A percentile compares a stretch with the other conserved stretches of the same genome.
Evolutionary conservation across 116 monocot species (phyloP).

Genomic region (Cymodocea nodosa): DNA sequence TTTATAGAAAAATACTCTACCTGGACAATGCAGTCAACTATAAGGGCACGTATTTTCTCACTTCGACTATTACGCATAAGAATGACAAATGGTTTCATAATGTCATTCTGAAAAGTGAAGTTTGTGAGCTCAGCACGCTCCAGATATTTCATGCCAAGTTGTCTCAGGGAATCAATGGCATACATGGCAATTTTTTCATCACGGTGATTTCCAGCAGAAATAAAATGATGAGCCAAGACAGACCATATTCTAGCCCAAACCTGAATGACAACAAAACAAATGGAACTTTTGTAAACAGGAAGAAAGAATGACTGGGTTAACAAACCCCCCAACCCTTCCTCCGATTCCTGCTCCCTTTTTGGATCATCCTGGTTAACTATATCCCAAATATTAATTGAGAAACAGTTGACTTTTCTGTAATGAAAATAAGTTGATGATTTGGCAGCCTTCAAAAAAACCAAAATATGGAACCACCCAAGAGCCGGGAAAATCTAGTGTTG

Average conservation of each 20-base stretch:
- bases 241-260: slow-evolving; percentile 99
- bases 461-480: background rate
- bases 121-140: slow-evolving; percentile 91
- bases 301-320: background rate
- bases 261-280: slow-evolving; percentile 21
- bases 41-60: slow-evolving; percentile 74
- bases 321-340: too few relatives aligned
- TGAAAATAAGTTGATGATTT: too few relatives aligned
- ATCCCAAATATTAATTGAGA: background rate
- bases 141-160: slow-evolving; percentile 99
- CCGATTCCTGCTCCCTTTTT: too few relatives aligned
- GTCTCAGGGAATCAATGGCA: slow-evolving; percentile 96
- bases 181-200: slow-evolving; percentile 94
- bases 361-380: background rate
- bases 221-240: slow-evolving; percentile 87
- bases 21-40: slow-evolving; percentile 99
- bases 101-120: slow-evolving; percentile 98
- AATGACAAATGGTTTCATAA: slow-evolving; percentile 97
- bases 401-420: too few relatives aligned
- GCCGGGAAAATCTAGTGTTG: too few relatives aligned
- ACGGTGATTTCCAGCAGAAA: slow-evolving; percentile 83
- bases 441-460: too few relatives aligned
- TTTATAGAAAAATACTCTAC: slow-evolving; percentile 12
- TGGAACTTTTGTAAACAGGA: background rate
- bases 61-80: slow-evolving; percentile 88